Conservation (phyloP, 257 asterid genomes). For the Verbena officinalis region DNA sequence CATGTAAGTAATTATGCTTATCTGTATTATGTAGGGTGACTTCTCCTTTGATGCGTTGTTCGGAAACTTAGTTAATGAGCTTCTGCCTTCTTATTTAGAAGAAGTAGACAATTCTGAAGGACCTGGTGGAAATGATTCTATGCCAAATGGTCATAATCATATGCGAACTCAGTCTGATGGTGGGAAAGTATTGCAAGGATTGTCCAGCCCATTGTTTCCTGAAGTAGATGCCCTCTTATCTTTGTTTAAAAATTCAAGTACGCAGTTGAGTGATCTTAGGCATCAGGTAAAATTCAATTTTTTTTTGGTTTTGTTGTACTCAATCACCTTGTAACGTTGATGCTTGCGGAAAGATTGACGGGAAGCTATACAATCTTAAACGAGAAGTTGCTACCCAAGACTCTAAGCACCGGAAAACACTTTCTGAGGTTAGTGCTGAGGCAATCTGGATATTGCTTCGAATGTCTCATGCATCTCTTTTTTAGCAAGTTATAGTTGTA, state of each 20-base stretch:
- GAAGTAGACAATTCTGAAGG: slow-evolving; percentile 69
- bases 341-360: slow-evolving; percentile 72
- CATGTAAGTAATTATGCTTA: slow-evolving; percentile 29
- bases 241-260: slow-evolving; percentile 81
- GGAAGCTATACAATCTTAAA: slow-evolving; percentile 76
- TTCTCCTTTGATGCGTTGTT: slow-evolving; percentile 93
- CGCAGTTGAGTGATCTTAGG: slow-evolving; percentile 85
- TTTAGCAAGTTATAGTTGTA: slow-evolving; percentile 12
- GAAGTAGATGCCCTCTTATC: slow-evolving; percentile 90
- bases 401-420: slow-evolving; percentile 92
- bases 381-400: slow-evolving; percentile 86
- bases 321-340: slow-evolving; percentile 33
- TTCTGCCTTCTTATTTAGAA: slow-evolving; percentile 86
- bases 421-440: slow-evolving; percentile 65
- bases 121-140: slow-evolving; percentile 61
- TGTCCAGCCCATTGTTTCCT: slow-evolving; percentile 74
- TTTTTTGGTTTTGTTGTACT: slow-evolving; percentile 15
- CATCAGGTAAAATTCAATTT: slow-evolving; percentile 54
- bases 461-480: neutral
- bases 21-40: slow-evolving; percentile 67
- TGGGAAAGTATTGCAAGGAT: slow-evolving; percentile 68
- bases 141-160: slow-evolving; percentile 81
- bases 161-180: slow-evolving; percentile 63
- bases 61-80: slow-evolving; percentile 84
- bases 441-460: neutral